These are phyloP conservation scores for Fusarium robinianum DNA, from an alignment of 2,329 filamentous ascomycete species.

Conservation along the genomic window DNA sequence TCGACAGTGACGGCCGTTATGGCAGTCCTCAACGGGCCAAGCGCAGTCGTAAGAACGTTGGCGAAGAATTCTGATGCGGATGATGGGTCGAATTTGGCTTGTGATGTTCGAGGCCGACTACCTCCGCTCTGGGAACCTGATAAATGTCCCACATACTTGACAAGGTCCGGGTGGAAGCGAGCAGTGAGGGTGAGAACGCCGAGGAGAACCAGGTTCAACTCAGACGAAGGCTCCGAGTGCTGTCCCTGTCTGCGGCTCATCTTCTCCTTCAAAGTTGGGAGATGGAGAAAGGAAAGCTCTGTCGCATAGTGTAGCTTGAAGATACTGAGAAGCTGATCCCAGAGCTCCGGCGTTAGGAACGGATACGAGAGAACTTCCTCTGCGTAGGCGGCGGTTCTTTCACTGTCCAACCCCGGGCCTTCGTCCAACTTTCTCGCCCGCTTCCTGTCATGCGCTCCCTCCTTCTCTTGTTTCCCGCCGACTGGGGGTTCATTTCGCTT, in stretches of 20 bases:
- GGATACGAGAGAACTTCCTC: slow-evolving; percentile 66
- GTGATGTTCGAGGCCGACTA: slow-evolving; percentile 42
- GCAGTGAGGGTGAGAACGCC: slow-evolving; percentile 71
- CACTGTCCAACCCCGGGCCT: slow-evolving; percentile 45
- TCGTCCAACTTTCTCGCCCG: slow-evolving; percentile 51
- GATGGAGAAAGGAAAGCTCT: slow-evolving; percentile 73
- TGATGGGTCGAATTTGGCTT: slow-evolving; percentile 52
- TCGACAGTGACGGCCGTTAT: slow-evolving; percentile 62
- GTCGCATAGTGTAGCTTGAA: slow-evolving; percentile 74
- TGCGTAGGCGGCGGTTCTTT: slow-evolving; percentile 45
- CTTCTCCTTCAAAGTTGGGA: slow-evolving; percentile 63
- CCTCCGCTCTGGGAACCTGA: slow-evolving; percentile 41
- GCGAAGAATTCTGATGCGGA: slow-evolving; percentile 69
- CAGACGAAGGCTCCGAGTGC: slow-evolving; percentile 45
- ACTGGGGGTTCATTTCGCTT: slow-evolving; percentile 49
- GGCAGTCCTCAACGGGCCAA: slow-evolving; percentile 52
- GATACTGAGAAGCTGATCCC: slow-evolving; percentile 71
- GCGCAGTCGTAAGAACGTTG: slow-evolving; percentile 57
- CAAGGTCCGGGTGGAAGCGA: slow-evolving; percentile 66
- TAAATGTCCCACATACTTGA: slow-evolving; percentile 55
- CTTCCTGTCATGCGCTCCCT: slow-evolving; percentile 55
- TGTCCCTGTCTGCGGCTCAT: slow-evolving; percentile 49
- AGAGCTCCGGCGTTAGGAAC: slow-evolving; percentile 66
- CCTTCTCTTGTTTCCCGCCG: slow-evolving; percentile 47
- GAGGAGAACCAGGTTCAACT: slow-evolving; percentile 63